Evolutionary conservation across 345 rosid genomes (phyloP).

Genomic region (Acer negundo): DNA sequence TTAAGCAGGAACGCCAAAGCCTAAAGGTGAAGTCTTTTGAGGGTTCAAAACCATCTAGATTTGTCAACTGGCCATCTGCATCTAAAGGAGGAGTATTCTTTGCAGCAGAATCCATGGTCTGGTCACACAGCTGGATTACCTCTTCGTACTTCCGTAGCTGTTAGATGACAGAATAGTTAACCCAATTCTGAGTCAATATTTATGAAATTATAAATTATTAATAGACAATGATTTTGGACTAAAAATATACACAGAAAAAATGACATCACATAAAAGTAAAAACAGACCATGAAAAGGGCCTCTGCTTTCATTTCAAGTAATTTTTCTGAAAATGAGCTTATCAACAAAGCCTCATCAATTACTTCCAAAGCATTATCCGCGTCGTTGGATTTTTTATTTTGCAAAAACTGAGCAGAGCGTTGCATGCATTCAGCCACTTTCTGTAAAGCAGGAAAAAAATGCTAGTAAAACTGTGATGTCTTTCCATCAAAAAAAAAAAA

Average conservation of each 20-base stretch:
- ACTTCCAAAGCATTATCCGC: constrained; percentile 63
- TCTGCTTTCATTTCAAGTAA: constrained; percentile 84
- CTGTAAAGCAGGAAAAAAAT: constrained; percentile 51
- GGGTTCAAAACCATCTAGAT: constrained; percentile 43
- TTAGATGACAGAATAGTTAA: constrained; percentile 34
- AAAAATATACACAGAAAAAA: background rate
- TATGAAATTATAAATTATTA: constrained; percentile 7
- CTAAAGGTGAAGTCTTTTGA: constrained; percentile 45
- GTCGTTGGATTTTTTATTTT: constrained; percentile 45
- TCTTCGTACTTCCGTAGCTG: constrained; percentile 90
- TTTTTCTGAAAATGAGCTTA: constrained; percentile 73
- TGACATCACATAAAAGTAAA: constrained; percentile 13
- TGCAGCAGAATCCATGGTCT: constrained; percentile 72
- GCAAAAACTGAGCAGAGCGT: constrained; percentile 52
- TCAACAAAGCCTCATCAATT: constrained; percentile 63
- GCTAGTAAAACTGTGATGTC: constrained; percentile 21
- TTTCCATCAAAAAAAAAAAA: background rate
- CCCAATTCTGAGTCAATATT: background rate
- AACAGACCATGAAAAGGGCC: constrained; percentile 69
- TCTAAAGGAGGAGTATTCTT: constrained; percentile 48
- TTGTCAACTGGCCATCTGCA: constrained; percentile 27
- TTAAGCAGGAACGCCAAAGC: constrained; percentile 67
- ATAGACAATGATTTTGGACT: background rate
- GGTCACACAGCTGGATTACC: constrained; percentile 78
- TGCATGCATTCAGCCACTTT: constrained; percentile 70